Base-by-base conservation (phyloP, 176 grass and related monocot species). In the Zoysia japonica region DNA sequence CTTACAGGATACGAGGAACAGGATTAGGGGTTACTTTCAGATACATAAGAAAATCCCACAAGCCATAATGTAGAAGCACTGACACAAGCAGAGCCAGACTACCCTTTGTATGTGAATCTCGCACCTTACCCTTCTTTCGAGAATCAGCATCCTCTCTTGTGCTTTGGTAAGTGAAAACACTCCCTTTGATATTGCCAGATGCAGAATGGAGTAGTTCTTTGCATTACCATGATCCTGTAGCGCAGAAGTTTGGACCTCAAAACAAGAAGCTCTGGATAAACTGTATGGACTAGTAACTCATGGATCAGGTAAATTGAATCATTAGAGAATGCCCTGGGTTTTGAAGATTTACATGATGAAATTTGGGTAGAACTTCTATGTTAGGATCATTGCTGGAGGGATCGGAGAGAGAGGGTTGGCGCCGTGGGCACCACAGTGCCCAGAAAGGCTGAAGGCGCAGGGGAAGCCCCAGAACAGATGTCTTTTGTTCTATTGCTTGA, bases 281-380 rank as follows among this genome's bases (percentile, higher is more conserved):
- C 28, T 52, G 56, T 28, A 78, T 6, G 41, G 65, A 60, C 47
- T 52, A 74, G 60, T 10, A 56, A 42, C 2, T 91, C 81, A 47
- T 69, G 67, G 52, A 83, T 57, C 74, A 89, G 61, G 39, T 64
- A 73, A 83, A 79, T 56, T 72, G 69, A 71, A 67, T 82, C 73
- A 73, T 17, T 69, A 69, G 78, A 65, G 52, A 79, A 68, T n/a
- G 42, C 47, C 59, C 44, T 62, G 20, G 19, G 37, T 63, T 83
- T 73, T 82, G 84, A 79, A 82, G 44, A 45, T 72, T 80, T 80
- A 60, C 65, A 65, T 75, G 74, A 75, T 68, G 71, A 74, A 74
- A 56, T 47, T 57, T 83, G 67, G 9, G 45, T 82, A 5, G 41
- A 85, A 42, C 79, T 65, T 75, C 41, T 28, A 28, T 28, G 0